These are phyloP conservation scores for Pharnaceum exiguum DNA, from an alignment of 148 eudicot species.

Conservation along the genomic window DNA sequence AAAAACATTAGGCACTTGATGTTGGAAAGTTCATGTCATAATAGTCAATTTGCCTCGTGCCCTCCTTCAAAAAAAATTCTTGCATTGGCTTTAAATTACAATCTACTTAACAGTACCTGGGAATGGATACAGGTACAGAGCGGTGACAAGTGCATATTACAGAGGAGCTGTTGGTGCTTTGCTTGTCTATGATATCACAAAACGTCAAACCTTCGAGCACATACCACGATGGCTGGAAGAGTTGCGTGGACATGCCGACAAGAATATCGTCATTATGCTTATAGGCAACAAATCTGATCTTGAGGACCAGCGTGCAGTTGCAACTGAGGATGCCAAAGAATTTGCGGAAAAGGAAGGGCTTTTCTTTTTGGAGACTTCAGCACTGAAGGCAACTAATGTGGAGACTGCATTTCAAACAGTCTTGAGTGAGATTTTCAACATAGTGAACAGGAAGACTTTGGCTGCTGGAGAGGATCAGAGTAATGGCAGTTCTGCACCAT, in stretches of 20 bases:
- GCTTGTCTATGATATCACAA: constrained; percentile 75
- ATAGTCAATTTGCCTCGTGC: no score
- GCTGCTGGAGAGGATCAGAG: constrained; percentile 44
- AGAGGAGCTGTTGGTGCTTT: constrained; percentile 84
- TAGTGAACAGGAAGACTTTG: constrained; percentile 63
- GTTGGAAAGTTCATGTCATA: no score
- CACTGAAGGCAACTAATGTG: constrained; percentile 61
- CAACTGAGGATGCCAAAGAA: constrained; percentile 75
- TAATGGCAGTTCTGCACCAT: constrained; percentile 43
- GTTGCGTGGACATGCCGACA: constrained; percentile 82
- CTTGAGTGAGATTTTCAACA: constrained; percentile 66
- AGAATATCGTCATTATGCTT: constrained; percentile 84
- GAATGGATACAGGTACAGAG: constrained; percentile 60
- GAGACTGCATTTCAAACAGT: constrained; percentile 66
- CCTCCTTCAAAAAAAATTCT: background rate
- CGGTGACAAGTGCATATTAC: constrained; percentile 85
- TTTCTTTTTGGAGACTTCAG: constrained; percentile 79
- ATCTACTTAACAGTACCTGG: background rate
- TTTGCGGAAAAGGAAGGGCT: constrained; percentile 79
- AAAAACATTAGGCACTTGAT: no score
- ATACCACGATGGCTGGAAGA: constrained; percentile 86
- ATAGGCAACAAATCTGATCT: constrained; percentile 75
- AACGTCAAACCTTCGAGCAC: constrained; percentile 79
- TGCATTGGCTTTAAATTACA: background rate
- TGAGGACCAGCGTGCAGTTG: constrained; percentile 65